A percentile compares a stretch with the other conserved stretches of the same genome.
phyloP scores from a whole-genome alignment of 257 asterid species.

The Dorcoceras hygrometricum region DNA sequence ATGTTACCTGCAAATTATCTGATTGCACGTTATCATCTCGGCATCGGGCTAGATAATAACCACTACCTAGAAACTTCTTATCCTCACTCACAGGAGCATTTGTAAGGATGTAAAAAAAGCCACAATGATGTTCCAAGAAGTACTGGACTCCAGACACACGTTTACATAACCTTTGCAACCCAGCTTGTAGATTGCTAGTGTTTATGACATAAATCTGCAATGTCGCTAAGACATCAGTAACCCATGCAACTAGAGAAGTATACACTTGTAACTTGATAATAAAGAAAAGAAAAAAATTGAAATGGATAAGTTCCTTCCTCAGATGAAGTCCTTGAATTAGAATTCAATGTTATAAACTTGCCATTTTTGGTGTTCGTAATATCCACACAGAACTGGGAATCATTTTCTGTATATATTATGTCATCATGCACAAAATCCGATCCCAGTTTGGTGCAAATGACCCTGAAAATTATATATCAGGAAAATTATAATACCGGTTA shows the following conservation, averaged over 20 bases:
- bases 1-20: slow-evolving; percentile 52
- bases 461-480: slow-evolving; percentile 47
- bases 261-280: neutral
- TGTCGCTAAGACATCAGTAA: slow-evolving; percentile 25
- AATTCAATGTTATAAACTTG: slow-evolving; percentile 89
- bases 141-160: slow-evolving; percentile 84
- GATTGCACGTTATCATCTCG: slow-evolving; percentile 52
- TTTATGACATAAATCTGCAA: slow-evolving; percentile 80
- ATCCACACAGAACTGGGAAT: slow-evolving; percentile 80
- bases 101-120: slow-evolving; percentile 68
- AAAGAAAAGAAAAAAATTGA: slow-evolving; percentile 28
- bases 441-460: slow-evolving; percentile 57
- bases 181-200: slow-evolving; percentile 45
- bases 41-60: slow-evolving; percentile 71
- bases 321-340: slow-evolving; percentile 97
- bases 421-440: slow-evolving; percentile 44
- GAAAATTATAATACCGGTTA: slow-evolving; percentile 26
- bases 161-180: slow-evolving; percentile 60
- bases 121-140: slow-evolving; percentile 77
- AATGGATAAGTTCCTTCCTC: slow-evolving; percentile 76
- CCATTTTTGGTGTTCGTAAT: slow-evolving; percentile 91
- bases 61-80: slow-evolving; percentile 38
- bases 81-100: slow-evolving; percentile 54
- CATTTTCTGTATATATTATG: slow-evolving; percentile 63
- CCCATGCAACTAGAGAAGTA: slow-evolving; percentile 14